Percentiles rank a stretch among this genome's conserved stretches.
Conservation (phyloP, 2,329 filamentous ascomycete genomes). For the Fusarium sp. region DNA sequence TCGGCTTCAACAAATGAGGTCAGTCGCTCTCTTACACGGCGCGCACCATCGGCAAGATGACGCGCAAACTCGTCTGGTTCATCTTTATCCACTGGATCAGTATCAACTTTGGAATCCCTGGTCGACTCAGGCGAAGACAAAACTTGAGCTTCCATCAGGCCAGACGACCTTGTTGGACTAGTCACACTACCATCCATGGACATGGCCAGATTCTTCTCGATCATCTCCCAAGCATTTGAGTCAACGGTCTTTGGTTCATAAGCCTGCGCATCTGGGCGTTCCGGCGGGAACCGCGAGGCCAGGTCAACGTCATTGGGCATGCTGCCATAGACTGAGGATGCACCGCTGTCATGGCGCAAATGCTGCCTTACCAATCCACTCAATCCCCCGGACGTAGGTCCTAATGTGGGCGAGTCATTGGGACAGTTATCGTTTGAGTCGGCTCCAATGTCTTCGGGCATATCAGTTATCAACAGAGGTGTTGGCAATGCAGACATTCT, state of each 20-base stretch:
- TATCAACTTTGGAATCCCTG: conserved; percentile 40
- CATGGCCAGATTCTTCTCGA: conserved; percentile 47
- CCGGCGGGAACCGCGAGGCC: conserved; percentile 50
- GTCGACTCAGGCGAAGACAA: conserved; percentile 8
- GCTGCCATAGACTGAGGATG: conserved; percentile 79
- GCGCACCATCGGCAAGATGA: conserved; percentile 76
- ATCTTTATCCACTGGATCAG: conserved; percentile 63
- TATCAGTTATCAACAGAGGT: conserved; percentile 53
- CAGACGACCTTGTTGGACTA: conserved; percentile 36
- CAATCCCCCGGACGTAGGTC: conserved; percentile 70
- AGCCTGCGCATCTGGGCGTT: conserved; percentile 45
- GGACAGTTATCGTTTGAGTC: conserved; percentile 29
- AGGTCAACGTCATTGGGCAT: conserved; percentile 52
- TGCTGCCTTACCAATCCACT: conserved; percentile 88
- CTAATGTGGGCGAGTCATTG: conserved; percentile 82
- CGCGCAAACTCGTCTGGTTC: conserved; percentile 73
- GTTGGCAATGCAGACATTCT: conserved; percentile 58
- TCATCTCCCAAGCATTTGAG: conserved; percentile 59
- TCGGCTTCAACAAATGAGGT: conserved; percentile 76
- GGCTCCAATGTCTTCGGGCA: background rate
- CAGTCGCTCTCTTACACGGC: conserved; percentile 77
- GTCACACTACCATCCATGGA: conserved; percentile 42
- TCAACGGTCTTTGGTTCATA: conserved; percentile 45
- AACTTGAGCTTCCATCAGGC: conserved; percentile 31
- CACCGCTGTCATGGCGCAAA: conserved; percentile 81